These are phyloP conservation scores for Pleurotus djamor DNA, from an alignment of 768 basidiomycete genomes.

Conservation along the genomic window DNA sequence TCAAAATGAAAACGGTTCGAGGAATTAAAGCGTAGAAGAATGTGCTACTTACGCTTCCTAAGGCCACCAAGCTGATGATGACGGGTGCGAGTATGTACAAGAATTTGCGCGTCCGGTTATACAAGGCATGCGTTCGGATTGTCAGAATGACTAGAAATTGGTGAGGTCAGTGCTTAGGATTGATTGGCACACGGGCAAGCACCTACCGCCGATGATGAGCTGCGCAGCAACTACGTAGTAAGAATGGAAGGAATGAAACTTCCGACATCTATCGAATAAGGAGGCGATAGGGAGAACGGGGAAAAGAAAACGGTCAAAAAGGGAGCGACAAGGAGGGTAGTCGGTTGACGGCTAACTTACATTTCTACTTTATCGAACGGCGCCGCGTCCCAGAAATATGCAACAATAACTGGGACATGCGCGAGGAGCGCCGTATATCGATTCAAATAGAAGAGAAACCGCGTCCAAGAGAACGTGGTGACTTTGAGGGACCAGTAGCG, in stretches of 20 bases:
- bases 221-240: conserved; percentile 23
- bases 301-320: too few relatives aligned
- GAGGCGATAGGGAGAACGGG: neutral
- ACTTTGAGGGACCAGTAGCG: conserved; percentile 35
- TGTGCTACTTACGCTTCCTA: conserved; percentile 28
- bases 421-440: conserved; percentile 37
- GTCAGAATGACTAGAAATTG: conserved; percentile 29
- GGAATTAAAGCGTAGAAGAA: neutral
- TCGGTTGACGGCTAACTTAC: conserved; percentile 7
- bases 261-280: conserved; percentile 23
- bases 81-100: conserved; percentile 24
- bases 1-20: neutral
- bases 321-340: too few relatives aligned
- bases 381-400: conserved; percentile 29
- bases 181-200: neutral
- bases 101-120: conserved; percentile 28
- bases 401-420: conserved; percentile 31
- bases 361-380: conserved; percentile 22
- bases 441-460: conserved; percentile 36
- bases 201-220: conserved; percentile 29
- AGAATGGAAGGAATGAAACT: conserved; percentile 16
- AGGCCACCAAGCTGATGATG: conserved; percentile 15
- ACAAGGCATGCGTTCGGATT: conserved; percentile 43
- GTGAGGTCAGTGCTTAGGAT: neutral
- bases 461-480: conserved; percentile 23